phyloP scores from a whole-genome alignment of 202 grass and related monocot genomes.

The Hordeum pubiflorum region DNA sequence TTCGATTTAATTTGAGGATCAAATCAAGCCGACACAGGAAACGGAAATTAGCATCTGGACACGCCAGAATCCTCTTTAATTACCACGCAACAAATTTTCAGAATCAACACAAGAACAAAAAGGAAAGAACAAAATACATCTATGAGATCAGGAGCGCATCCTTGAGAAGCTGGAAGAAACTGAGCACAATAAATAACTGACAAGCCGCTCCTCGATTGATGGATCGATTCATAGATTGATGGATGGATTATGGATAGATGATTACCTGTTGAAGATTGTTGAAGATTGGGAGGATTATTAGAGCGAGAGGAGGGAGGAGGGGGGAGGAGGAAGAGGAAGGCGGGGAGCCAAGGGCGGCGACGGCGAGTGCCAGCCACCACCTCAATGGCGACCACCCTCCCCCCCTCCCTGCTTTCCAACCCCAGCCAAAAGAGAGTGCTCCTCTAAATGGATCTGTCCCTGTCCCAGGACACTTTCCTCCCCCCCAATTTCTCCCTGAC shows the following conservation, averaged over 20 bases:
- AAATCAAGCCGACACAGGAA: not conserved
- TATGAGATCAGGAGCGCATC: not conserved
- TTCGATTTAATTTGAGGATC: not conserved
- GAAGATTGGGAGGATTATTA: not conserved
- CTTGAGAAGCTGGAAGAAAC: not conserved
- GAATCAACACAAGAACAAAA: not conserved
- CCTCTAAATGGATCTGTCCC: constrained; percentile 5
- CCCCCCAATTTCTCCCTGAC: not conserved
- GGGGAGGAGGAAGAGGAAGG: constrained; percentile 24
- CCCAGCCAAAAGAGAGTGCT: not conserved
- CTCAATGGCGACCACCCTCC: constrained; percentile 29
- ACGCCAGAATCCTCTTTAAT: not conserved
- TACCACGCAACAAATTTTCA: not conserved
- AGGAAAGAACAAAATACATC: not conserved
- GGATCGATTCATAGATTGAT: not conserved
- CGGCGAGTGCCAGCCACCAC: constrained; percentile 22
- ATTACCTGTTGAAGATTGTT: constrained; percentile 1
- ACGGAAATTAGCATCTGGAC: not conserved
- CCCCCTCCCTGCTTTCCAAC: not conserved
- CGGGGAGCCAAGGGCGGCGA: constrained; percentile 20
- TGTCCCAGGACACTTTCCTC: constrained; percentile 6
- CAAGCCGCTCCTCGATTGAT: not conserved
- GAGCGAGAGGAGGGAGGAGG: not conserved
- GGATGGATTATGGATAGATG: not conserved
- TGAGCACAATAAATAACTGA: not conserved